A percentile compares a stretch with the other conserved stretches of the same genome.
Conservation (phyloP, 2,329 filamentous ascomycete species). For the Ceratocystiopsis brevicomis region DNA sequence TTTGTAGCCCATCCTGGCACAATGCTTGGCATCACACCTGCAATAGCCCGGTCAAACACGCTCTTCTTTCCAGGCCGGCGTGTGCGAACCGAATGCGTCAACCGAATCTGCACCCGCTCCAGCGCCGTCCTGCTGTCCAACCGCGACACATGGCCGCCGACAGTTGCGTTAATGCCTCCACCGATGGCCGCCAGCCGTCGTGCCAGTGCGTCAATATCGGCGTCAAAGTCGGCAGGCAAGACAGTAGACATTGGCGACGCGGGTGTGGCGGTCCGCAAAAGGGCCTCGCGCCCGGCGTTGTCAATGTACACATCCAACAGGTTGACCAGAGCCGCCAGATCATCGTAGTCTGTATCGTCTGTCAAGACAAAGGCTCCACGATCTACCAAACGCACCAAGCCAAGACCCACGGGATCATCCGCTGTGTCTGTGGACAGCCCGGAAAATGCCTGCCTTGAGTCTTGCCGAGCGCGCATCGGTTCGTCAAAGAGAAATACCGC, state of each 20-base stretch:
- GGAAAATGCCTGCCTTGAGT: conserved; percentile 26
- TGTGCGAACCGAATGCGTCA: conserved; percentile 53
- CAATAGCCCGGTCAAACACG: conserved; percentile 17
- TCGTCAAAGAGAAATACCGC: conserved; percentile 42
- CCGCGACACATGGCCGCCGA: conserved; percentile 50
- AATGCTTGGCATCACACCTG: no score
- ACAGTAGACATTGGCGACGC: no score
- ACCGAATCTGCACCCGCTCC: conserved; percentile 54
- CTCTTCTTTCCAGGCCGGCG: conserved; percentile 33
- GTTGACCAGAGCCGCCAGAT: conserved; percentile 43
- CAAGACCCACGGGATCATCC: conserved; percentile 13
- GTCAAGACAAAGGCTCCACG: conserved; percentile 27
- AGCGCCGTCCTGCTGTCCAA: conserved; percentile 62
- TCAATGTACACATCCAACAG: conserved; percentile 63
- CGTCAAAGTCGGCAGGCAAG: conserved; percentile 37
- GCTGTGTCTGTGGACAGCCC: conserved; percentile 14
- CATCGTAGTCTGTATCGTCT: conserved; percentile 44
- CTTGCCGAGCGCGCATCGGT: conserved; percentile 19
- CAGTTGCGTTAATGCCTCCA: conserved; percentile 51
- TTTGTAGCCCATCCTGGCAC: no score
- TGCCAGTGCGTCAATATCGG: conserved; percentile 47
- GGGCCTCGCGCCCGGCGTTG: conserved; percentile 18
- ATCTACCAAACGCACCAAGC: conserved; percentile 15
- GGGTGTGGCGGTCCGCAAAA: conserved; percentile 8
- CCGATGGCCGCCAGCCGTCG: conserved; percentile 36